Percentiles rank a stretch among this genome's conserved stretches.
These are phyloP conservation scores for Terana coerulea DNA, from an alignment of 768 basidiomycete genomes.

Conservation along the genomic window DNA sequence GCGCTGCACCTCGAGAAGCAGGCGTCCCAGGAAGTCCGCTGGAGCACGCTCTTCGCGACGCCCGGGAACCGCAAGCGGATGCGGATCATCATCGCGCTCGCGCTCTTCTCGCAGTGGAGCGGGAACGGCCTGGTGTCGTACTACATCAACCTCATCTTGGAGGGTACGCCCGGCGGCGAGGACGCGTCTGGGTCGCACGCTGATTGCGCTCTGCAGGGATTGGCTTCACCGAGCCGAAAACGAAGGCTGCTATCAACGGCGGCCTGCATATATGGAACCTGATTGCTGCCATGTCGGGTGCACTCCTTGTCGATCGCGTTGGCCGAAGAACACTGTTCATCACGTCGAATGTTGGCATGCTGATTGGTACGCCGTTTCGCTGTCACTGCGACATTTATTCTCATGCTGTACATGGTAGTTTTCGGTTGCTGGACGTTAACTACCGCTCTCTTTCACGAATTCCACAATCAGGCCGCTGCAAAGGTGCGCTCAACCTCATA, in stretches of 20 bases:
- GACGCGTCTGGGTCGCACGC: neutral
- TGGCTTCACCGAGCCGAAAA: conserved; percentile 49
- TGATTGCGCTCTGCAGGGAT: conserved; percentile 27
- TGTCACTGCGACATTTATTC: neutral
- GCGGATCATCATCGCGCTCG: conserved; percentile 62
- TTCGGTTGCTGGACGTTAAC: conserved; percentile 56
- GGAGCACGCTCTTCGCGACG: conserved; percentile 50
- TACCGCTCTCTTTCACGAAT: conserved; percentile 35
- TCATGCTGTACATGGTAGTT: conserved; percentile 30
- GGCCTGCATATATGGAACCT: conserved; percentile 68
- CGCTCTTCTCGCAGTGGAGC: conserved; percentile 74
- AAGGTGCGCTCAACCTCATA: conserved; percentile 23
- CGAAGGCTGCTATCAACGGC: conserved; percentile 61
- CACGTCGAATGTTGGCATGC: conserved; percentile 56
- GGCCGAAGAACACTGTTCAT: conserved; percentile 71
- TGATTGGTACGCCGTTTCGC: conserved; percentile 38
- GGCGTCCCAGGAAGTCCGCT: conserved; percentile 44
- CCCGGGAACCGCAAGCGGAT: conserved; percentile 68
- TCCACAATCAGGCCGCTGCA: conserved; percentile 27
- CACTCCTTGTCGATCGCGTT: conserved; percentile 60
- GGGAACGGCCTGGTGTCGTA: conserved; percentile 71
- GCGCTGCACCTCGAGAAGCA: conserved; percentile 63
- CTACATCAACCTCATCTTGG: conserved; percentile 67
- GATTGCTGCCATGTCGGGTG: conserved; percentile 50
- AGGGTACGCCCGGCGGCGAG: conserved; percentile 28